Conservation (phyloP, 768 basidiomycete genomes). For the Kondoa malvinella region DNA sequence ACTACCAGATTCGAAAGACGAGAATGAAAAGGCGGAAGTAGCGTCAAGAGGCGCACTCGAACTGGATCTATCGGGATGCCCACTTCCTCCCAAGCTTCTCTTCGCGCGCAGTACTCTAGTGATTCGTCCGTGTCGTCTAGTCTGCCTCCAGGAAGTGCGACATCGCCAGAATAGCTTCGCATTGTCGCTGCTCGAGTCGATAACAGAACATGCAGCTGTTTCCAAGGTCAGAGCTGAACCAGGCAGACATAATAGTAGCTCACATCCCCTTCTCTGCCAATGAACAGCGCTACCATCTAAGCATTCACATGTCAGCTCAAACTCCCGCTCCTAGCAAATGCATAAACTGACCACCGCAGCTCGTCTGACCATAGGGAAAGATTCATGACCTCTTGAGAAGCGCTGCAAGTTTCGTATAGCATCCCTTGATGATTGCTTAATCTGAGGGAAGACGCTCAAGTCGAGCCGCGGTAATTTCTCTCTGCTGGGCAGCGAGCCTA, state of each 20-base stretch:
- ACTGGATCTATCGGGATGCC: slow-evolving; percentile 21
- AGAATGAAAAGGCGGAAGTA: slow-evolving; percentile 24
- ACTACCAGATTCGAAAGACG: slow-evolving; percentile 23
- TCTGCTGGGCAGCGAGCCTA: background rate
- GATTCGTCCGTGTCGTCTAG: slow-evolving; percentile 7
- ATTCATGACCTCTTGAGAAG: background rate
- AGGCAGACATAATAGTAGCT: too few relatives aligned
- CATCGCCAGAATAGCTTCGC: slow-evolving; percentile 13
- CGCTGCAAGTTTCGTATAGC: background rate
- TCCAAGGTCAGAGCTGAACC: background rate
- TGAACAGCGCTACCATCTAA: background rate
- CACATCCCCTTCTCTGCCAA: background rate
- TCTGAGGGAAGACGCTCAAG: background rate
- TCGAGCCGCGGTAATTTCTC: background rate
- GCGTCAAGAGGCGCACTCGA: slow-evolving; percentile 21
- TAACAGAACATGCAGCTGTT: background rate
- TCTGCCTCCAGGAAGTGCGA: slow-evolving; percentile 19
- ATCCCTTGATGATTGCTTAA: background rate
- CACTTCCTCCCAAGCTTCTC: slow-evolving; percentile 39
- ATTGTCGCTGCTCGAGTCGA: slow-evolving; percentile 1
- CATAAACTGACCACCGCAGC: background rate
- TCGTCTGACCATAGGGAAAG: background rate
- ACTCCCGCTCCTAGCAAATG: background rate
- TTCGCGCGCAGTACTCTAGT: slow-evolving; percentile 22
- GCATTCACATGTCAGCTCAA: background rate